These are phyloP conservation scores for Candida patagonica DNA, from an alignment of 805 yeast species.

Conservation along the genomic window DNA sequence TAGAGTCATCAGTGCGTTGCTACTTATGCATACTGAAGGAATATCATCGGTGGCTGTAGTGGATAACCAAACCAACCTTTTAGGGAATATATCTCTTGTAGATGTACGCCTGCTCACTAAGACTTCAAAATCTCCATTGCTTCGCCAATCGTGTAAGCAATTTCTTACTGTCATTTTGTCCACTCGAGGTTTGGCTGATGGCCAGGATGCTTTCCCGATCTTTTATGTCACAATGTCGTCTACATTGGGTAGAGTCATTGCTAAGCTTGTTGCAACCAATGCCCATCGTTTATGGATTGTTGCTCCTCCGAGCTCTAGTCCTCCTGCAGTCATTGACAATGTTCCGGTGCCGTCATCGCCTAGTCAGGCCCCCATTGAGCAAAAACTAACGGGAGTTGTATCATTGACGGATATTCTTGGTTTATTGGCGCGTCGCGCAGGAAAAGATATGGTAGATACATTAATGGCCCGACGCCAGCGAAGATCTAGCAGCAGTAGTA, in stretches of 20 bases:
- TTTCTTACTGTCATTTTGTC: slow-evolving; percentile 80
- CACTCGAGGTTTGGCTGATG: slow-evolving; percentile 84
- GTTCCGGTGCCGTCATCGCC: slow-evolving; percentile 39
- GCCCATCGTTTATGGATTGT: slow-evolving; percentile 60
- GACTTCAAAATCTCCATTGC: slow-evolving; percentile 74
- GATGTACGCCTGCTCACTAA: slow-evolving; percentile 85
- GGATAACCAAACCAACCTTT: slow-evolving; percentile 60
- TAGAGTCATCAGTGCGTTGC: slow-evolving; percentile 74
- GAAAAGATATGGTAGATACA: slow-evolving; percentile 65
- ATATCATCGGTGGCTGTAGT: slow-evolving; percentile 91
- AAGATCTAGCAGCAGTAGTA: slow-evolving; percentile 32
- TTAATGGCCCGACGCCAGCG: slow-evolving; percentile 81
- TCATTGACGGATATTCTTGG: slow-evolving; percentile 86
- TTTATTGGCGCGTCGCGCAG: slow-evolving; percentile 65
- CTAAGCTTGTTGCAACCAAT: slow-evolving; percentile 90
- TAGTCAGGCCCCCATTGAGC: slow-evolving; percentile 17
- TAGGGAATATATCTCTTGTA: slow-evolving; percentile 91
- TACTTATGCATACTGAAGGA: slow-evolving; percentile 72
- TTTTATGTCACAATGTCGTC: slow-evolving; percentile 80
- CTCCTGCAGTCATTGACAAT: slow-evolving; percentile 17
- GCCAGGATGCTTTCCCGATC: slow-evolving; percentile 93
- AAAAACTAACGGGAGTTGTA: slow-evolving; percentile 76
- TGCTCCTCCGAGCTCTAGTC: slow-evolving; percentile 20
- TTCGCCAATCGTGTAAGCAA: slow-evolving; percentile 76
- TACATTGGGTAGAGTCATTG: slow-evolving; percentile 79